Base-by-base conservation (phyloP, 1,284 basidiomycete genomes). In the Ceratobasidium sp. region DNA sequence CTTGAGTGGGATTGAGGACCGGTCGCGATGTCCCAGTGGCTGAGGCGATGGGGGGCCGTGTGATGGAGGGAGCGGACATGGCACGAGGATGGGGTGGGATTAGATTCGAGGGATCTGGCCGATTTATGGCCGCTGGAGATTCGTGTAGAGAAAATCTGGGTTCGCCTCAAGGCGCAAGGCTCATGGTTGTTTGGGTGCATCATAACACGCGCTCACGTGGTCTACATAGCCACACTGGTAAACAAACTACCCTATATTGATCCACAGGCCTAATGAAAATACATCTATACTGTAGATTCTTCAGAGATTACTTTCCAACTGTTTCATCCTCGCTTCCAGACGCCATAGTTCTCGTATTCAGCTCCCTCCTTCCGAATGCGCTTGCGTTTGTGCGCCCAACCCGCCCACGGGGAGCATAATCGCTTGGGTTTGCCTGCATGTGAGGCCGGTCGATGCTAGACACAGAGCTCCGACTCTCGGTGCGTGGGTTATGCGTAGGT, bases 251-350 rank as follows among this genome's bases (percentile, higher is more conserved):
- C 22, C 3, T 50, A 22, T 12, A 12, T 10, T 47, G 10, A 15
- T 55, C 42, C 42, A 17, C 56, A 35, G 20, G 0, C 38, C 42
- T 15, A 25, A 17, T 3, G 27, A 15, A 45, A 20, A n/a, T n/a
- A n/a, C n/a, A n/a, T n/a, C n/a, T n/a, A n/a, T 31, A 15, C 25
- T 20, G 15, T 34, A 45, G 17, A 45, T 45, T 20, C 17, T 45
- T 45, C 42, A 20, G 42, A 45, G 38, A 50, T 62, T 58, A 73
- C 75, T 75, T 77, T 42, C 75, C 74, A 35, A 89, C 81, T 58
- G 89, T 79, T 74, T 89, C 85, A 72, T 92, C 90, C 77, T 92
- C 91, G 40, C 90, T 89, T 75, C 92, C 90, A 75, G 88, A 90
- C 49, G 87, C 88, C 86, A 90, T 88, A 69, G 89, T 89, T 77